Conservation (phyloP, 1,284 basidiomycete genomes). For the Stygiomarasmius scandens region DNA sequence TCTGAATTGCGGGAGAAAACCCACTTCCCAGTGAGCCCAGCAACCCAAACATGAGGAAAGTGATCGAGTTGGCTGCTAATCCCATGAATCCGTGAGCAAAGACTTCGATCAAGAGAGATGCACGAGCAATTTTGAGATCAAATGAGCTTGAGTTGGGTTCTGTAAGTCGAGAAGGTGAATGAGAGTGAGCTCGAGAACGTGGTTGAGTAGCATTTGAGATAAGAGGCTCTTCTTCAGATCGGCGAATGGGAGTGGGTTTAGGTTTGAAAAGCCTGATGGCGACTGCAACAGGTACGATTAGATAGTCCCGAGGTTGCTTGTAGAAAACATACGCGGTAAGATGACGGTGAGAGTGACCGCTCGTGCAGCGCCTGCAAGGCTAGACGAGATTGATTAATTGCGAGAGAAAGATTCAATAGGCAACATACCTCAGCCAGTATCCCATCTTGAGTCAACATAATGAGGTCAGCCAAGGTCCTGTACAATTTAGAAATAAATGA, state of each 20-base stretch:
- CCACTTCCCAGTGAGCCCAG: conserved; percentile 58
- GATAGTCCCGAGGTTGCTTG: not conserved
- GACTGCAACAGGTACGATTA: conserved; percentile 36
- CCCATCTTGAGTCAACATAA: conserved; percentile 54
- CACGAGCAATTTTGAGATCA: conserved; percentile 64
- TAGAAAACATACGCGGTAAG: conserved; percentile 63
- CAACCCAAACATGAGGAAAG: conserved; percentile 53
- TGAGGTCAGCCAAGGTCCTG: not conserved
- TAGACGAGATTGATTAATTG: conserved; percentile 24
- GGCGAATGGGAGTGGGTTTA: conserved; percentile 31
- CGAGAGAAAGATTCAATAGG: not conserved
- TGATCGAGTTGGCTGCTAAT: conserved; percentile 39
- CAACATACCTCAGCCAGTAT: conserved; percentile 56
- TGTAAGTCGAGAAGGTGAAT: conserved; percentile 18
- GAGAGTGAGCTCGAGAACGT: conserved; percentile 1
- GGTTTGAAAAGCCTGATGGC: conserved; percentile 57
- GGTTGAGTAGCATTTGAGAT: not conserved
- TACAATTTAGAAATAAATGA: not conserved
- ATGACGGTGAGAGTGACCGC: conserved; percentile 64
- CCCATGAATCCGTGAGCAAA: conserved; percentile 55
- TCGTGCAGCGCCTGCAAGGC: conserved; percentile 58
- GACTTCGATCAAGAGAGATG: conserved; percentile 62
- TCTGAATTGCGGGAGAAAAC: conserved; percentile 66
- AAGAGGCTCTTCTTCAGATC: conserved; percentile 29
- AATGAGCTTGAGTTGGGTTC: conserved; percentile 49